phyloP scores from a whole-genome alignment of 768 basidiomycete species.

The Floccularia luteovirens region DNA sequence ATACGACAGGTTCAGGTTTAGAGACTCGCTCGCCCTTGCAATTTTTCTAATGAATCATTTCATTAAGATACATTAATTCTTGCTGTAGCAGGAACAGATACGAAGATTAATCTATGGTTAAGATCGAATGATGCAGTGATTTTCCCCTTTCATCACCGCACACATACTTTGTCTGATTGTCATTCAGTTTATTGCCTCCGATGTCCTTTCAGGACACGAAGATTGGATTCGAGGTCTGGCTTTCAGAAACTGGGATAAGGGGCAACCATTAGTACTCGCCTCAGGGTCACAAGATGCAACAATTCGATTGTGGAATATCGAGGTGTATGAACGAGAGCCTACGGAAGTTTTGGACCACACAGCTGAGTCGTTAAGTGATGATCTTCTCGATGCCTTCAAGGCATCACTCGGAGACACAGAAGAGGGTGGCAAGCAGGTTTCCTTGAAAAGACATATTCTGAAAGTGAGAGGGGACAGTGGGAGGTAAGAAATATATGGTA shows the following conservation, averaged over 20 bases:
- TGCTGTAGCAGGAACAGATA: conserved; percentile 82
- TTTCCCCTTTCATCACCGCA: neutral
- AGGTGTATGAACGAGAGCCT: conserved; percentile 29
- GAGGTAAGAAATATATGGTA: conserved; percentile 21
- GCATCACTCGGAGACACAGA: conserved; percentile 66
- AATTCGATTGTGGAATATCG: conserved; percentile 89
- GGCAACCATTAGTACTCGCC: conserved; percentile 63
- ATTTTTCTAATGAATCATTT: conserved; percentile 3
- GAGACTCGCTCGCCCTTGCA: conserved; percentile 4
- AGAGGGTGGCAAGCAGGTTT: conserved; percentile 81
- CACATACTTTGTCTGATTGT: conserved; percentile 1
- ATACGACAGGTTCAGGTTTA: conserved; percentile 44
- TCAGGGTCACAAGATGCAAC: conserved; percentile 95
- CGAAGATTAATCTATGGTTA: conserved; percentile 71
- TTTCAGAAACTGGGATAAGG: conserved; percentile 37
- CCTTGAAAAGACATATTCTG: conserved; percentile 78
- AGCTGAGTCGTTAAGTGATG: conserved; percentile 56
- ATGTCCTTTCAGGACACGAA: conserved; percentile 75
- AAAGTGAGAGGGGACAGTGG: conserved; percentile 44
- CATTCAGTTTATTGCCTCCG: conserved; percentile 50
- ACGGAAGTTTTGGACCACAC: conserved; percentile 12
- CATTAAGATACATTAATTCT: conserved; percentile 47
- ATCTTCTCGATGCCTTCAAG: conserved; percentile 85
- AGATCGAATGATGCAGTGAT: conserved; percentile 38
- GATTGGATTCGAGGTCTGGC: conserved; percentile 89